Evolutionary conservation across 306 rosid genomes (phyloP).

Genomic region (Sechiopsis laciniata): DNA sequence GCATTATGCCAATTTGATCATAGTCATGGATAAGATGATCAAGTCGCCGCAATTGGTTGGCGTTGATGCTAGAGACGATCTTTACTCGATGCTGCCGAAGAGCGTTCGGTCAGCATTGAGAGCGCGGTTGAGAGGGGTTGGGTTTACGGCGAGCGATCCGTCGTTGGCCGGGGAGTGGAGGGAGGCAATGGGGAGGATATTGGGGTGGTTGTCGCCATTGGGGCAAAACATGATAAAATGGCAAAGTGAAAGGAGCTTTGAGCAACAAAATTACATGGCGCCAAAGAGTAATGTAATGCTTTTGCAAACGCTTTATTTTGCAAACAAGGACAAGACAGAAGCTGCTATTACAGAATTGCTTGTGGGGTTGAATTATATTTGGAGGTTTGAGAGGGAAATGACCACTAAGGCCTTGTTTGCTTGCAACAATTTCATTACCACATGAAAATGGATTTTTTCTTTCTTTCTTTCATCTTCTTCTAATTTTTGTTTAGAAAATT

Average conservation of each 20-base stretch:
- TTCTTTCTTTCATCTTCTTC: background rate
- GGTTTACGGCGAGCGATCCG: constrained; percentile 76
- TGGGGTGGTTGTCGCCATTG: constrained; percentile 77
- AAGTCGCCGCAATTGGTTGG: constrained; percentile 86
- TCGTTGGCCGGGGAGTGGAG: constrained; percentile 75
- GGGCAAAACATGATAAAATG: constrained; percentile 96
- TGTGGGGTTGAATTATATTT: constrained; percentile 86
- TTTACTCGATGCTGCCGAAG: constrained; percentile 67
- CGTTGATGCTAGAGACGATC: constrained; percentile 77
- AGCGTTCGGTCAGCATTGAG: constrained; percentile 52
- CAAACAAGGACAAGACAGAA: constrained; percentile 78
- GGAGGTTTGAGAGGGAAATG: constrained; percentile 98
- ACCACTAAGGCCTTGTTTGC: constrained; percentile 86
- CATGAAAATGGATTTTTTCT: background rate
- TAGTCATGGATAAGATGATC: constrained; percentile 88
- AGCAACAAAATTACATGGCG: constrained; percentile 55
- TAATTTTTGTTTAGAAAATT: background rate
- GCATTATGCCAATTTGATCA: constrained; percentile 75
- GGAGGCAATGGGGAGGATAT: constrained; percentile 70
- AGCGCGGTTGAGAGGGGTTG: constrained; percentile 60
- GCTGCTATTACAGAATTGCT: constrained; percentile 89
- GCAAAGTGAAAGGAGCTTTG: constrained; percentile 96
- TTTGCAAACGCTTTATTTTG: constrained; percentile 76
- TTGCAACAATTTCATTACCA: constrained; percentile 35
- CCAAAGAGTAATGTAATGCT: constrained; percentile 73